phyloP scores from a whole-genome alignment of 495 filamentous ascomycete genomes.

The Trichoderma parareesei region DNA sequence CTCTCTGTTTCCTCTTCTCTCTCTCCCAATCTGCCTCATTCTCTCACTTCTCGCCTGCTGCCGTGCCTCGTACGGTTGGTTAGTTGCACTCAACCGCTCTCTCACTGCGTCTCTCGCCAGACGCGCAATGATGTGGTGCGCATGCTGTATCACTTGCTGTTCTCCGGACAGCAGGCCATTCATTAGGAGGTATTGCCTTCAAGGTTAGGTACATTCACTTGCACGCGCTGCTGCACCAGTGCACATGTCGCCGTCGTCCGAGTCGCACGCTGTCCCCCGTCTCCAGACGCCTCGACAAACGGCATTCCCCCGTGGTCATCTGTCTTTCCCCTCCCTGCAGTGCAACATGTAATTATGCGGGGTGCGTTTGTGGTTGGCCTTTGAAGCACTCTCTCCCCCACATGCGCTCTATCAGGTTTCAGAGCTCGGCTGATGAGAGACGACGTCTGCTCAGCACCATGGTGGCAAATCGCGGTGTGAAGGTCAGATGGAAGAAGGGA shows the following conservation, averaged over 20 bases:
- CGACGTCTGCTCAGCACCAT: background rate
- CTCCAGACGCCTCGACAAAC: background rate
- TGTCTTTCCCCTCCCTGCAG: slow-evolving; percentile 7
- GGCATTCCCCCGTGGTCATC: slow-evolving; percentile 4
- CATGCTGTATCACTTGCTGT: too few species aligned
- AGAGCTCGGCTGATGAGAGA: background rate
- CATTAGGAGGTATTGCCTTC: too few species aligned
- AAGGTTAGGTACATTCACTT: too few species aligned
- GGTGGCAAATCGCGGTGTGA: background rate
- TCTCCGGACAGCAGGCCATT: too few species aligned
- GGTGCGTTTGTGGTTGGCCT: background rate
- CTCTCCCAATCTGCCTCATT: background rate
- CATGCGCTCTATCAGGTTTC: background rate
- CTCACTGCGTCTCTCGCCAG: too few species aligned
- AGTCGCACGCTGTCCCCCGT: background rate
- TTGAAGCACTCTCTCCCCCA: background rate
- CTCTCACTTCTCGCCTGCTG: background rate
- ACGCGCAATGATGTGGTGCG: too few species aligned
- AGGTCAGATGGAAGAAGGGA: background rate
- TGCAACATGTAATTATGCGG: slow-evolving; percentile 8
- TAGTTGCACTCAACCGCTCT: too few species aligned
- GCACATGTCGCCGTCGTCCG: background rate
- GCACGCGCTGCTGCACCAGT: background rate
- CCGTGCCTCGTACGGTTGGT: too few species aligned
- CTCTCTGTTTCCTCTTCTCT: background rate